Conservation (phyloP, 2,329 filamentous ascomycete genomes). For the Epichloe gansuensis region DNA sequence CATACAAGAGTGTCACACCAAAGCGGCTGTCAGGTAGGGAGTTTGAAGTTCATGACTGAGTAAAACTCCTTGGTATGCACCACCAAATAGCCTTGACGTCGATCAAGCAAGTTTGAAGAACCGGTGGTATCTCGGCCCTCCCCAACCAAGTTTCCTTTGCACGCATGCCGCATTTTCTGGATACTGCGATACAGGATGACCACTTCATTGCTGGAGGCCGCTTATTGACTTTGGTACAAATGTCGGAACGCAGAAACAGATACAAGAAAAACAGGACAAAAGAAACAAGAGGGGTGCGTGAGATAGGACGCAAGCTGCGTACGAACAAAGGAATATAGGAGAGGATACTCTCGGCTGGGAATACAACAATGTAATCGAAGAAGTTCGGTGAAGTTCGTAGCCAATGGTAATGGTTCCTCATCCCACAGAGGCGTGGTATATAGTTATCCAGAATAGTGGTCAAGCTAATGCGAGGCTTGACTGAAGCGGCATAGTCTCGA, state of each 20-base stretch:
- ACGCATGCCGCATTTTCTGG: background rate
- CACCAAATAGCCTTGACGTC: background rate
- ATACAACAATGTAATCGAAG: background rate
- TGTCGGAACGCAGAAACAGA: background rate
- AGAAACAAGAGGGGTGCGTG: background rate
- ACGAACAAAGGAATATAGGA: background rate
- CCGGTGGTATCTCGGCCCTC: background rate
- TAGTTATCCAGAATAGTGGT: background rate
- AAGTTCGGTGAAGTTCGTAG: background rate
- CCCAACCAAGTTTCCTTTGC: background rate
- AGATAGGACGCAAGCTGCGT: conserved; percentile 1
- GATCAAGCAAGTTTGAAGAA: background rate
- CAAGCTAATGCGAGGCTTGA: background rate
- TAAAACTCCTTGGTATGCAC: background rate
- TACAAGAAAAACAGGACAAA: background rate
- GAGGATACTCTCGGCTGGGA: background rate
- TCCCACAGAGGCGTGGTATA: background rate
- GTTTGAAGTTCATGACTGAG: background rate
- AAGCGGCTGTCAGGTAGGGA: background rate
- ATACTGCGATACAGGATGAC: no score
- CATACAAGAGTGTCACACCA: background rate
- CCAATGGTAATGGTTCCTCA: background rate
- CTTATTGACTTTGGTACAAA: no score
- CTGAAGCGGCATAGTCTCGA: background rate
- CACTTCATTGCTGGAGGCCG: no score